Evolutionary conservation across 1,284 basidiomycete species (phyloP).

Genomic region (Ustilago esculenta): DNA sequence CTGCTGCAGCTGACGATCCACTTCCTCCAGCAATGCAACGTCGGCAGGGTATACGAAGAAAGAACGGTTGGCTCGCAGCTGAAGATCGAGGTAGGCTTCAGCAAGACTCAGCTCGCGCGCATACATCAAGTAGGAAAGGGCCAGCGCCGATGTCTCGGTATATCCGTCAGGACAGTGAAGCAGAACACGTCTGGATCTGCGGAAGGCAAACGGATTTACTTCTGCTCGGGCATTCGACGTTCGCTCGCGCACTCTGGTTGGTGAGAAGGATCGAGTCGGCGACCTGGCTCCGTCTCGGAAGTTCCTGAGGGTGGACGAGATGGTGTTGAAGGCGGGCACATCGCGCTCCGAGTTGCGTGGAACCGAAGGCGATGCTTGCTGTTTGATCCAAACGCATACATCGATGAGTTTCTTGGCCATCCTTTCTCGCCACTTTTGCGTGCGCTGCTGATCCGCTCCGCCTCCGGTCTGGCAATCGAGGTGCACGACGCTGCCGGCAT

Average conservation of each 20-base stretch:
- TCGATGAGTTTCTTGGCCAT: conserved; percentile 55
- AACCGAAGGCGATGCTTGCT: conserved; percentile 51
- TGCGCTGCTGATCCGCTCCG: neutral
- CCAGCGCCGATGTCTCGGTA: conserved; percentile 89
- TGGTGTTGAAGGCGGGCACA: conserved; percentile 12
- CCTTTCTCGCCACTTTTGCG: conserved; percentile 8
- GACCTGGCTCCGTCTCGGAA: conserved; percentile 28
- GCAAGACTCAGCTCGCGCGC: conserved; percentile 76
- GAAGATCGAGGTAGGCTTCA: conserved; percentile 83
- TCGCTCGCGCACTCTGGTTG: conserved; percentile 16
- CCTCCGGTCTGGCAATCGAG: conserved; percentile 50
- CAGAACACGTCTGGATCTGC: conserved; percentile 46
- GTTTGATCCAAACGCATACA: conserved; percentile 65
- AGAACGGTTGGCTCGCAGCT: conserved; percentile 72
- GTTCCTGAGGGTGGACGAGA: conserved; percentile 23
- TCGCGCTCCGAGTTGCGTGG: conserved; percentile 2
- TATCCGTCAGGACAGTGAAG: conserved; percentile 68
- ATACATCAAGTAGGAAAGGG: conserved; percentile 87
- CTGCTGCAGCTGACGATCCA: conserved; percentile 73
- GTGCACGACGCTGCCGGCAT: conserved; percentile 59
- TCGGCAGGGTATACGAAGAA: conserved; percentile 94
- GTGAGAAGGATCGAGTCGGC: conserved; percentile 32
- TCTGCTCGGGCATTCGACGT: conserved; percentile 8
- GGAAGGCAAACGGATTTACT: neutral
- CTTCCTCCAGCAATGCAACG: conserved; percentile 77